Base-by-base conservation (phyloP, 306 rosid genomes). In the Dryas alaskensis region DNA sequence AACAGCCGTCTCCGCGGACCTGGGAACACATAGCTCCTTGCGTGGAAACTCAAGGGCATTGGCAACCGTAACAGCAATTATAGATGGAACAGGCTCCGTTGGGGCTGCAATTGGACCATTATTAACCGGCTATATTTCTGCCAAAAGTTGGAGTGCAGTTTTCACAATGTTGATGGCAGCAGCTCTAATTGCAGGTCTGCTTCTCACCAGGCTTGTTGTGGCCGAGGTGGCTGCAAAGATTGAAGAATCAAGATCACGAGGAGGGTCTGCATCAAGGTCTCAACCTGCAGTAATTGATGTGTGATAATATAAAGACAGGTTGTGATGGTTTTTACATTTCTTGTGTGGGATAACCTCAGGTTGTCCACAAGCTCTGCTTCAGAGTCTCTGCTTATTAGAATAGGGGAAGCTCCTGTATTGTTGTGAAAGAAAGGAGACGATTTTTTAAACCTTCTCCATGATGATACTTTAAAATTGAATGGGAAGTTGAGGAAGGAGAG, bases 51-150 rank as follows among this genome's bases (percentile, higher is more conserved):
- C 99, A 0, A 82, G 99, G 46, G 99, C 99, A 59, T 81, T 95
- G 12, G 99, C 99, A 7, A 95, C 99, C 0, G 99, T 95, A 60
- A 92, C 99, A 0, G 98, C 98, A 4, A 95, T 95, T 68, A 95
- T 95, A 2, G 99, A 95, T 17, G 99, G 99, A 22, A 95, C 99
- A 0, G 99, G 99, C 44, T 95, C 99, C 2, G 84, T 95, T 12
- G 99, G 99, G 76, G 99, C 99, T 66, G 98, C 99, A 8, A 80
- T 95, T 17, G 99, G 99, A 53, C 99, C 99, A 16, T 50, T 95
- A 65, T 22, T 95, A 69, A 95, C 99, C 0, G 99, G 99, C 55
- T 95, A 95, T 63, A 88, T 95, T 69, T 95, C 99, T 4, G 83
- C 87, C 2, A 75, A 45, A 49, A 95, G 99, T 76, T 95, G 99